Evolutionary conservation across 805 yeast species (phyloP).

Genomic region (Yamadazyma paraphyllophila): DNA sequence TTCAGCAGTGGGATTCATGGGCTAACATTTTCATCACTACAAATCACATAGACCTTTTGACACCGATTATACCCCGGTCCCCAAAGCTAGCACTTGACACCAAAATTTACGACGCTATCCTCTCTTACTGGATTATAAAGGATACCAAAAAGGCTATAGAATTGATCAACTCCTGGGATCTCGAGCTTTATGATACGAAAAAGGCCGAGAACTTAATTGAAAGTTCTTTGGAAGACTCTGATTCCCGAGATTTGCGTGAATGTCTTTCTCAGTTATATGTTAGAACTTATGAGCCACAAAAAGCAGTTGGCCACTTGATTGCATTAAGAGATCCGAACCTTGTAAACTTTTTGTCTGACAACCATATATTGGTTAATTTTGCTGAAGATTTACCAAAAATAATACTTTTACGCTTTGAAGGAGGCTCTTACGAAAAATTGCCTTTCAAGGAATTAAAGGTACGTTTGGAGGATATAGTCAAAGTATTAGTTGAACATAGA

Average conservation of each 20-base stretch:
- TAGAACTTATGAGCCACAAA: constrained; percentile 52
- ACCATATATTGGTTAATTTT: constrained; percentile 60
- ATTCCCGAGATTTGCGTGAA: constrained; percentile 30
- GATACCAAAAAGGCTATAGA: constrained; percentile 34
- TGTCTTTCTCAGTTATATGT: constrained; percentile 54
- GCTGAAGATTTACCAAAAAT: constrained; percentile 51
- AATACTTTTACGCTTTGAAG: constrained; percentile 38
- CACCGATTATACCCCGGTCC: constrained; percentile 54
- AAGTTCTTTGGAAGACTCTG: constrained; percentile 35
- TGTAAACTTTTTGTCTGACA: constrained; percentile 54
- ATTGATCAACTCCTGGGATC: constrained; percentile 58
- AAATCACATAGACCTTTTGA: constrained; percentile 45
- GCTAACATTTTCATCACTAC: constrained; percentile 49
- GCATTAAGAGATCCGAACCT: constrained; percentile 52
- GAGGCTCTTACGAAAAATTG: constrained; percentile 35
- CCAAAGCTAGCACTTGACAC: constrained; percentile 32
- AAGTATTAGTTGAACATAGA: constrained; percentile 58
- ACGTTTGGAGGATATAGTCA: constrained; percentile 44
- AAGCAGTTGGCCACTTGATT: constrained; percentile 66
- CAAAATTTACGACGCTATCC: constrained; percentile 38
- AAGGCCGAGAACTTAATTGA: constrained; percentile 47
- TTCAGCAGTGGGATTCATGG: constrained; percentile 64
- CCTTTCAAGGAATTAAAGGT: constrained; percentile 42
- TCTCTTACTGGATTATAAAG: constrained; percentile 44
- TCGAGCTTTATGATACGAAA: constrained; percentile 47